These are phyloP conservation scores for Cladophialophora immunda DNA, from an alignment of 2,329 filamentous ascomycete species.

Conservation along the genomic window DNA sequence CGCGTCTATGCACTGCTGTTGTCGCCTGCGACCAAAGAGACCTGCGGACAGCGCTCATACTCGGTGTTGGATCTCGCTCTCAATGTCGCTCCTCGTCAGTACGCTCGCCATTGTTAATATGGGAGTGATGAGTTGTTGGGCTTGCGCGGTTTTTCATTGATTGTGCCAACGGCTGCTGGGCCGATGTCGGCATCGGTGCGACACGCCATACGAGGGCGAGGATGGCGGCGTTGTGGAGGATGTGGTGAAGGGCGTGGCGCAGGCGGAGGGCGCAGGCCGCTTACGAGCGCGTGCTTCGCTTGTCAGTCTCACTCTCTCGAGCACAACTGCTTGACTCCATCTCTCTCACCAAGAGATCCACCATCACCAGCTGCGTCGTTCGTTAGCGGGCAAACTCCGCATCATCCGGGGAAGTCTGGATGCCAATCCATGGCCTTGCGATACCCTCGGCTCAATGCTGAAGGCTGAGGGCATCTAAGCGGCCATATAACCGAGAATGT, in stretches of 20 bases:
- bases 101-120: neutral
- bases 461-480: neutral
- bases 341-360: neutral
- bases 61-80: neutral
- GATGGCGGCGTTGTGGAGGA: neutral
- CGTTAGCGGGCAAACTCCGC: neutral
- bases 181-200: neutral
- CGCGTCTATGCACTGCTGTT: neutral
- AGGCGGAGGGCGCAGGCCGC: neutral
- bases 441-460: neutral
- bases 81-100: neutral
- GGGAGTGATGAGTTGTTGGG: neutral
- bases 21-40: neutral
- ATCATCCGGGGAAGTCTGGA: neutral
- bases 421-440: neutral
- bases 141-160: neutral
- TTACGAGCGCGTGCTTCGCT: neutral
- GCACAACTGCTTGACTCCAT: neutral
- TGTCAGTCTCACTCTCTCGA: neutral
- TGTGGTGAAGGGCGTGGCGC: neutral
- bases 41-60: neutral
- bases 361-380: too few species aligned
- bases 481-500: constrained; percentile 17
- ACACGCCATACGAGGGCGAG: neutral
- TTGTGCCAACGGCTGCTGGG: neutral